Evolutionary conservation across 306 rosid genomes (phyloP).

Genomic region (Cucumis cinereus): DNA sequence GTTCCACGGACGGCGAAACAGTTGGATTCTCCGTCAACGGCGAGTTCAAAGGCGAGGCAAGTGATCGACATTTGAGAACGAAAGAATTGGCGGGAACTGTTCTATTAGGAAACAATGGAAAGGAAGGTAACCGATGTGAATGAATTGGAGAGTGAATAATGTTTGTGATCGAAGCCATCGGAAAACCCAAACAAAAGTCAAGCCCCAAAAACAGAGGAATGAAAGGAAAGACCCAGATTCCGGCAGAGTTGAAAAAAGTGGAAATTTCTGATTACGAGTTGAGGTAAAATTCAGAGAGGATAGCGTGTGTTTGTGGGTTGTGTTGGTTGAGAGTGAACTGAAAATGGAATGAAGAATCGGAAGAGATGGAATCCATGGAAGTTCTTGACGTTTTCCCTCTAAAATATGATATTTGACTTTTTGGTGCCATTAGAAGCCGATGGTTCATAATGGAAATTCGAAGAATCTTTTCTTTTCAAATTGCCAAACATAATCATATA

Average conservation of each 20-base stretch:
- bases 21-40: constrained; percentile 19
- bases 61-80: constrained; percentile 17
- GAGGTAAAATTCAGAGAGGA: too few relatives aligned
- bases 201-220: not conserved
- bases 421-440: not conserved
- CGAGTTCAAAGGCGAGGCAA: constrained; percentile 19
- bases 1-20: not conserved
- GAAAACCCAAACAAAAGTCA: not conserved
- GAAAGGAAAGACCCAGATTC: not conserved
- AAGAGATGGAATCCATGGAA: not conserved
- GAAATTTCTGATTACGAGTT: not conserved
- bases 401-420: not conserved
- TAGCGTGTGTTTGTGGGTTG: not conserved
- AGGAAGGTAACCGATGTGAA: constrained; percentile 19
- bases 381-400: not conserved
- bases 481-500: not conserved
- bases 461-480: not conserved
- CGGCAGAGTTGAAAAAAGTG: not conserved
- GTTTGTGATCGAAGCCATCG: constrained; percentile 30
- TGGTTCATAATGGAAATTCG: not conserved
- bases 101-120: constrained; percentile 16
- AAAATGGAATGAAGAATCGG: not conserved
- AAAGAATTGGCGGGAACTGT: constrained; percentile 13
- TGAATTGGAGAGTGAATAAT: constrained; percentile 27
- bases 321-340: not conserved